Evolutionary conservation across 495 filamentous ascomycete species (phyloP).

Genomic region (Stereocaulon alpinum): DNA sequence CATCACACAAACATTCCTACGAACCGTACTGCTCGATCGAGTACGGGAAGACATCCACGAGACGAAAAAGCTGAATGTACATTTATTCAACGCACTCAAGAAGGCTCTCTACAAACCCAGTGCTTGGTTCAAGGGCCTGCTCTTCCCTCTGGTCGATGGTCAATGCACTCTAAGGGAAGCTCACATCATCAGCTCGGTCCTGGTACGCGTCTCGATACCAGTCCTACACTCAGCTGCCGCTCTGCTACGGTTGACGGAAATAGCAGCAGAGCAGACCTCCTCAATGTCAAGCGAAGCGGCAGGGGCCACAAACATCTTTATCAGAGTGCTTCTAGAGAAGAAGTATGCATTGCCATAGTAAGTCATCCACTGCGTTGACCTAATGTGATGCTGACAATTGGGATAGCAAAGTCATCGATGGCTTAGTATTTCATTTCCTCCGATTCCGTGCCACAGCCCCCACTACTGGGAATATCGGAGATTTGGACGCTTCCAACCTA

Average conservation of each 20-base stretch:
- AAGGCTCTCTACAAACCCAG: conserved; percentile 92
- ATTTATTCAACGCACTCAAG: conserved; percentile 86
- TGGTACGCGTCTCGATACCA: conserved; percentile 69
- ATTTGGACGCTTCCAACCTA: conserved; percentile 17
- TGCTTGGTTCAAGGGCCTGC: conserved; percentile 91
- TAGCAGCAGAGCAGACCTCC: conserved; percentile 76
- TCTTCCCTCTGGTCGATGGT: conserved; percentile 77
- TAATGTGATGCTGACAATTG: not conserved
- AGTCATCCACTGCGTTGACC: not conserved
- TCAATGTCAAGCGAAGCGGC: conserved; percentile 60
- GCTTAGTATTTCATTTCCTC: conserved; percentile 91
- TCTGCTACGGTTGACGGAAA: conserved; percentile 81
- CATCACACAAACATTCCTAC: conserved; percentile 70
- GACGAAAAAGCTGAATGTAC: conserved; percentile 86
- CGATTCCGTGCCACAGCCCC: conserved; percentile 59
- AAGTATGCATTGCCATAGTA: conserved; percentile 82
- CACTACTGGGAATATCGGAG: conserved; percentile 36
- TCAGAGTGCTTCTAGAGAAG: conserved; percentile 87
- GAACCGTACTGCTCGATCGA: conserved; percentile 70
- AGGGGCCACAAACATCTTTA: conserved; percentile 82
- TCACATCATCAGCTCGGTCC: conserved; percentile 74
- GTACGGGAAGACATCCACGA: conserved; percentile 83
- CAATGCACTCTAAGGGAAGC: conserved; percentile 86
- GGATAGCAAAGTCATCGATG: conserved; percentile 68
- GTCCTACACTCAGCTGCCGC: conserved; percentile 90